Evolutionary conservation across 2,329 filamentous ascomycete genomes (phyloP).

Genomic region (Huntiella decipiens): DNA sequence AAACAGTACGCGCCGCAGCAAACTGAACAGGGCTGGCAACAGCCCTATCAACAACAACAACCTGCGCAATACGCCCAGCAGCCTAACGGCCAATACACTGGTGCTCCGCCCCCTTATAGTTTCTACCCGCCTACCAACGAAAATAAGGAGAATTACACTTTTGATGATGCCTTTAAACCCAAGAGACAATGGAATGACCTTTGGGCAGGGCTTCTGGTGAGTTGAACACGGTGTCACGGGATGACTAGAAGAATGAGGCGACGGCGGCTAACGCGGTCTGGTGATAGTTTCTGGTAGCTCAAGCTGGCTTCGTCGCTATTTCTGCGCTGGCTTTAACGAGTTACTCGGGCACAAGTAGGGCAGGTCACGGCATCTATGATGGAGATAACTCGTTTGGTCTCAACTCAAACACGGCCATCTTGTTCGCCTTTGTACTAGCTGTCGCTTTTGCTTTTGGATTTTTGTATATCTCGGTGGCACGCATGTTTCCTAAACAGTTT

Average conservation of each 20-base stretch:
- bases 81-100: constrained; percentile 11
- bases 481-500: constrained; percentile 69
- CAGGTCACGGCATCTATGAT: constrained; percentile 57
- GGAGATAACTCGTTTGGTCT: constrained; percentile 45
- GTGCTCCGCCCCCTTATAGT: constrained; percentile 18
- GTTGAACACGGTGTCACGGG: constrained; percentile 13
- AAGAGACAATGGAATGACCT: constrained; percentile 77
- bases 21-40: constrained; percentile 16
- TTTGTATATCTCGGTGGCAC: constrained; percentile 55
- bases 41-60: constrained; percentile 14
- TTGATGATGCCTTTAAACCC: constrained; percentile 67
- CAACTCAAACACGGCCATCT: constrained; percentile 66
- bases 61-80: constrained; percentile 15
- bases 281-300: constrained; percentile 47
- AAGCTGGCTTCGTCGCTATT: constrained; percentile 56
- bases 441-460: constrained; percentile 61
- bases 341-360: constrained; percentile 61
- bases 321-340: constrained; percentile 58
- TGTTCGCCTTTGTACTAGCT: constrained; percentile 66
- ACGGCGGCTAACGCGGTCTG: background rate
- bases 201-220: constrained; percentile 67
- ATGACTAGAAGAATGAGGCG: background rate
- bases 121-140: constrained; percentile 21
- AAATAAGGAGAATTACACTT: constrained; percentile 33
- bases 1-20: constrained; percentile 11